Conservation (phyloP, 2,329 filamentous ascomycete species). For the Claviceps cyperi region DNA sequence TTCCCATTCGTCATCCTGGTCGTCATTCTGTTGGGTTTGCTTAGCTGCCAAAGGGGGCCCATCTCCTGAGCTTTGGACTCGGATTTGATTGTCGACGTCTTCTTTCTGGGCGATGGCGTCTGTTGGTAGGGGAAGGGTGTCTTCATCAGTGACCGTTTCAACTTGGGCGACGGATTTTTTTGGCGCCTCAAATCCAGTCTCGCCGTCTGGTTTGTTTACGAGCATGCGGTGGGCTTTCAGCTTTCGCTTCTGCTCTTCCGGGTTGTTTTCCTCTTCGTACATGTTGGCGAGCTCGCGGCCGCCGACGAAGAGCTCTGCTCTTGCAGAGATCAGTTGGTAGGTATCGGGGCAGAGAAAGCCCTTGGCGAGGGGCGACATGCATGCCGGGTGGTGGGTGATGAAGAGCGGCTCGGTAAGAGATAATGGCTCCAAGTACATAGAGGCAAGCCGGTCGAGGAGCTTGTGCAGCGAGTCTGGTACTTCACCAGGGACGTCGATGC, state of each 20-base stretch:
- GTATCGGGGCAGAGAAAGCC: slow-evolving; percentile 58
- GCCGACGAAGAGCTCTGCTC: slow-evolving; percentile 72
- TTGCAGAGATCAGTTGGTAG: slow-evolving; percentile 60
- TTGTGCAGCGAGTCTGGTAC: slow-evolving; percentile 44
- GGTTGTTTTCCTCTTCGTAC: slow-evolving; percentile 96
- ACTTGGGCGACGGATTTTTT: background rate
- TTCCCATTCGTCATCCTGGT: slow-evolving; percentile 28
- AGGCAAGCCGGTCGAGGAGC: slow-evolving; percentile 69
- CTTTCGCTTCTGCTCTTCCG: slow-evolving; percentile 71
- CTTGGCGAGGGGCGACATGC: slow-evolving; percentile 83
- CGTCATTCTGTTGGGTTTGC: slow-evolving; percentile 23
- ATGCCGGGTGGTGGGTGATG: slow-evolving; percentile 78
- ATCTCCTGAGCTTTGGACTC: background rate
- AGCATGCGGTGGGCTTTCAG: slow-evolving; percentile 43
- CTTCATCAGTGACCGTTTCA: too few species aligned
- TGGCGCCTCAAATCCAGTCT: slow-evolving; percentile 15
- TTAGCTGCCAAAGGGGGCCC: background rate
- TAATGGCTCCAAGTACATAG: slow-evolving; percentile 61
- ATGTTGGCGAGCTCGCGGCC: slow-evolving; percentile 83
- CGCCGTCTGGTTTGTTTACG: slow-evolving; percentile 20
- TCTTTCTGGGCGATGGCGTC: too few species aligned
- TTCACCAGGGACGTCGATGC: slow-evolving; percentile 49
- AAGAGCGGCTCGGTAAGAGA: slow-evolving; percentile 59
- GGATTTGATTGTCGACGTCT: too few species aligned
- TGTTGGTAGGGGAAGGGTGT: too few species aligned